Base-by-base conservation (phyloP, 768 basidiomycete species). In the Boletus eberwhitei region DNA sequence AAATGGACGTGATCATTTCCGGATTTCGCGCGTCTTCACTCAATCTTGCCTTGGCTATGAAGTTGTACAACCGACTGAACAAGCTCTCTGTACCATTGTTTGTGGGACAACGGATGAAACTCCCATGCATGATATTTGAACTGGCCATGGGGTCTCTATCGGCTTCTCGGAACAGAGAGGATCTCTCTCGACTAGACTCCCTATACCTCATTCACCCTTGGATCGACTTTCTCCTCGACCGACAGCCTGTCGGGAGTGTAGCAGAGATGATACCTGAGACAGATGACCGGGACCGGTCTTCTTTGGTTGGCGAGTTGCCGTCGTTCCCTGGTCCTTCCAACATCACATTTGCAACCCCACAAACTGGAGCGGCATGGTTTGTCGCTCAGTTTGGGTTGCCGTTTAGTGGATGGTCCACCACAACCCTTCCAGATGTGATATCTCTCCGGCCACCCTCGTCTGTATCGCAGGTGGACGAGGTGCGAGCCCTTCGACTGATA, bases 121-220 rank as follows among this genome's bases (percentile, higher is more conserved):
- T 60, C 35, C 54, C 59, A 0, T 60, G 59, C 29, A 19, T 60
- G n/a, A 16, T 9, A 4, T 61, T 61, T 32, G 37, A 50, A 21
- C 41, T 60, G 6, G n/a, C n/a, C n/a, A n/a, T n/a, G n/a, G 43
- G 54, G 8, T 29, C 2, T 12, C 9, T 21, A 32, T 32, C 12
- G 0, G 4, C 13, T 17, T 19, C 16, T 29, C 29, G 29, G 29
- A 29, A 2, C 29, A 8, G 29, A 1, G 52, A 61, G 8, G 52
- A 59, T 22, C 36, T 62, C 4, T 39, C 60, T 13, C 43, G 9
- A 16, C 8, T 52, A 2, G 32, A 34, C 1, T 39, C 45, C 4
- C 22, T 60, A 0, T 22, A 6, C 8, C 45, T 60, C 8, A 22
- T 59, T 11, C 50, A 60, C 29, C 59, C 59, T 2, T 60, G 59